Evolutionary conservation across 2,329 filamentous ascomycete genomes (phyloP), one percentile per base, ranked within the genome.

Genomic region (Tolypocladium endophyticum): DNA sequence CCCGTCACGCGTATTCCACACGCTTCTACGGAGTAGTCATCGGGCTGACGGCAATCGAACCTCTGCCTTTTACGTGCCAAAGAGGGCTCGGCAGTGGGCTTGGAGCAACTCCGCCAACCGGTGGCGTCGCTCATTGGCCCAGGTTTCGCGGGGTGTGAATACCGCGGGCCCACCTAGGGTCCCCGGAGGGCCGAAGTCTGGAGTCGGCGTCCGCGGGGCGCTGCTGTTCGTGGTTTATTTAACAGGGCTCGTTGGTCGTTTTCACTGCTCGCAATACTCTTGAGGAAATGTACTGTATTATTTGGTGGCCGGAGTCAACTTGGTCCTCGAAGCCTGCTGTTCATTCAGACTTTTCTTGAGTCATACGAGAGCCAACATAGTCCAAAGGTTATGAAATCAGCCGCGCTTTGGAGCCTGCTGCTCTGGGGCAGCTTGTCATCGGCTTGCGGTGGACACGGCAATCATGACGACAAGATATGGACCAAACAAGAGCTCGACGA

Each of bases 401-500:
- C 61, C 23, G 50, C 63, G 47, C 55, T 73, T 50, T 61, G 68
- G 38, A 65, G 65, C 58, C 57, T 70, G 47, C 59, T 73, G 54
- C 63, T 69, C 30, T 58, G 69, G 60, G 63, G 65, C 47, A 65
- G 67, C 14, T 60, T 70, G 59, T 65, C 68, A 3, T 61, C 62
- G 7, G 67, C 66, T 12, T 73, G 71, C 38, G 64, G 64, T 41
- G 65, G 65, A 35, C 66, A 73, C 59, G 67, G 69, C 43, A 56
- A 59, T 38, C 65, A 71, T 62, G 69, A 74, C 61, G 72, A 72
- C 60, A 74, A 74, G 63, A 72, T 77, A 57, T 84, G 78, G 74
- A 76, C 74, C 25, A 74, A 77, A 61, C 80, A 82, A 63, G 75
- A 80, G 61, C 69, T 81, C 30, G 77, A 77, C 20, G 80, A 82